Evolutionary conservation across 2,329 filamentous ascomycete genomes (phyloP), one percentile per base, ranked within the genome.

Genomic region (Ilyonectria sp.): DNA sequence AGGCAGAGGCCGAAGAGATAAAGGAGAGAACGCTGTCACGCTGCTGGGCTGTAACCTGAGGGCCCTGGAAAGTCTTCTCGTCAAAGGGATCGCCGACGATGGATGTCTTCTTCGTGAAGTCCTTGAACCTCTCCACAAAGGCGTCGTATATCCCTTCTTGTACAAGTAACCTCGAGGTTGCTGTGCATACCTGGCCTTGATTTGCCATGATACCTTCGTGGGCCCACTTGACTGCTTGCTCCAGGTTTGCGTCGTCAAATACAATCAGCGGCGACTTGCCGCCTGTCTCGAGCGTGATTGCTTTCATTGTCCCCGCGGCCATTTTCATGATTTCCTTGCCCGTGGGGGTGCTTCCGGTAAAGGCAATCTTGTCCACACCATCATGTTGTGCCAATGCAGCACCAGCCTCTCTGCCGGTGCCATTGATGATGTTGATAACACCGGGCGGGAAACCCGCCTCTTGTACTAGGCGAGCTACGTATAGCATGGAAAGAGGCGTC

Each of bases 371-470:
- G 76, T 92, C 89, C 29, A 94, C 86, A 33, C 86, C 86, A 8
- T 86, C 79, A 77, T 94, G 92, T 52, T 84, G 82, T 1, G 89
- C 90, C 19, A 94, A 83, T 1, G 91, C 90, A 4, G 89, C 85
- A 11, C 92, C 92, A 1, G 90, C 89, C 58, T 88, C 87, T 44
- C 84, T 82, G 13, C 92, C 91, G 67, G 88, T 83, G 1, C 92
- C 92, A 68, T 92, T 93, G 64, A 93, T 75, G 68, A 94, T 86
- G 77, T 94, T 94, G 71, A 94, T 81, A 6, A 94, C 91, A 50
- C 92, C 92, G 1, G 91, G 88, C 8, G 92, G 92, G 76, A 94
- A 93, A 0, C 92, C 92, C 23, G 91, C 91, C 74, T 93, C 86
- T 67, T 89, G 89, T 69, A 94, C 85, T 44, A 93, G 82, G 15